Base-by-base conservation (phyloP, 306 rosid genomes). In the Pyrus communis region DNA sequence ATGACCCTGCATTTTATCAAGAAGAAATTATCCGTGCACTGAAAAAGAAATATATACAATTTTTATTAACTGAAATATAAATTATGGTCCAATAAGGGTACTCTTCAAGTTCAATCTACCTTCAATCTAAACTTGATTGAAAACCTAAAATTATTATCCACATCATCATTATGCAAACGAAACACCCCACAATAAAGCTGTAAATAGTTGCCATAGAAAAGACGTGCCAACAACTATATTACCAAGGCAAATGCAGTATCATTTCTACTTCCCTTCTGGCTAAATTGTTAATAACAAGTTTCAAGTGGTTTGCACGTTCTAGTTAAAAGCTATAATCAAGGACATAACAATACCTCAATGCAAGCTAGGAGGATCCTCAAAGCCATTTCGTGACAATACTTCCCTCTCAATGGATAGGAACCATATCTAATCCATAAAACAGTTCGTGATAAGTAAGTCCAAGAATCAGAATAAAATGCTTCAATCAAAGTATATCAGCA, bases 381-480 rank as follows among this genome's bases (percentile, higher is more conserved):
- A 52, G 98, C 98, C 98, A 95, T 95, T 90, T 95, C 97, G 1
- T 95, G 98, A 84, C 97, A 92, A 84, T 95, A 90, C 77, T 95
- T 92, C 67, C 97, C 98, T 84, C 91, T 92, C 82, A 89, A 71
- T 43, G 98, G 97, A 85, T 92, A 92, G 58, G 97, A 95, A 77
- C 98, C 98, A 74, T 95, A 95, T 79, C 98, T 95, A 78, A 58
- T n/a, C 68, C 59, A 86, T 82, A 80, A n/a, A 74, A 66, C 52
- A 86, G 60, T 73, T 40, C 28, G 75, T 68, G 71, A 81, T 82
- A 69, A 35, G 33, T 71, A 60, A 69, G 80, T 70, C 71, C 64
- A 57, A 13, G 7, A 49, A 74, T 21, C 70, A 64, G 38, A 76
- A 80, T 68, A 71, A 71, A 51, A 14, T 66, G 51, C 28, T 27